Percentiles rank a stretch among this genome's conserved stretches.
Evolutionary conservation across 2,329 filamentous ascomycete genomes (phyloP).

Genomic region (Aspergillus brasiliensis): DNA sequence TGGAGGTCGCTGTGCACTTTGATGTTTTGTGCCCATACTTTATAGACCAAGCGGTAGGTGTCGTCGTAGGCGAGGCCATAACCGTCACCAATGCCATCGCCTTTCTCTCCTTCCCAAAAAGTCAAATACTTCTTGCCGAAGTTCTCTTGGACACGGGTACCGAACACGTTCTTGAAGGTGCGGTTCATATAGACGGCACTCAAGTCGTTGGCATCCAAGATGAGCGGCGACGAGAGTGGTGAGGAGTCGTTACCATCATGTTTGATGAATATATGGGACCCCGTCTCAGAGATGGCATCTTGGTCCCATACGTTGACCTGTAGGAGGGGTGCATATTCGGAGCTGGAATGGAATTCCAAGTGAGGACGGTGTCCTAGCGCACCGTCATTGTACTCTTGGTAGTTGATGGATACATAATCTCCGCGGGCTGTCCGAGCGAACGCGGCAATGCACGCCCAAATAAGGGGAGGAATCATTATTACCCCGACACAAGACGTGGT

Average conservation of each 20-base stretch:
- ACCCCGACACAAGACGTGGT: background rate
- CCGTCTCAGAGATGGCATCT: constrained; percentile 4
- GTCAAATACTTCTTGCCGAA: constrained; percentile 10
- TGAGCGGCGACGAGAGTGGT: constrained; percentile 10
- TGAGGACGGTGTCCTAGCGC: constrained; percentile 11
- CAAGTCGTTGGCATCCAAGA: constrained; percentile 9
- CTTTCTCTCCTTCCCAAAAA: constrained; percentile 14
- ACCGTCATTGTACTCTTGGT: constrained; percentile 6
- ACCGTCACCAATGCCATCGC: constrained; percentile 10
- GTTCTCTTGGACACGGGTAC: constrained; percentile 13
- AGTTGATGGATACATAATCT: constrained; percentile 5
- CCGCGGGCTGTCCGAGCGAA: background rate
- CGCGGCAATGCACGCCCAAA: constrained; percentile 1
- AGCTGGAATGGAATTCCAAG: constrained; percentile 11
- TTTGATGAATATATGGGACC: constrained; percentile 13
- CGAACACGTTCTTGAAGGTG: constrained; percentile 11
- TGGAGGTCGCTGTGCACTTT: constrained; percentile 7
- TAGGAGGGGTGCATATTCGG: constrained; percentile 10
- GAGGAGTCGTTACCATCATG: constrained; percentile 13
- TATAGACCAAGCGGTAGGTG: constrained; percentile 9
- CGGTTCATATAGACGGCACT: constrained; percentile 14
- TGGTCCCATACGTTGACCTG: constrained; percentile 10
- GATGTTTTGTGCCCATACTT: constrained; percentile 10
- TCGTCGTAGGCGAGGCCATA: constrained; percentile 14
- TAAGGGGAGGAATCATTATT: constrained; percentile 2